Base-by-base conservation (phyloP, 2,329 filamentous ascomycete genomes). In the Aspergillus phoenicis region DNA sequence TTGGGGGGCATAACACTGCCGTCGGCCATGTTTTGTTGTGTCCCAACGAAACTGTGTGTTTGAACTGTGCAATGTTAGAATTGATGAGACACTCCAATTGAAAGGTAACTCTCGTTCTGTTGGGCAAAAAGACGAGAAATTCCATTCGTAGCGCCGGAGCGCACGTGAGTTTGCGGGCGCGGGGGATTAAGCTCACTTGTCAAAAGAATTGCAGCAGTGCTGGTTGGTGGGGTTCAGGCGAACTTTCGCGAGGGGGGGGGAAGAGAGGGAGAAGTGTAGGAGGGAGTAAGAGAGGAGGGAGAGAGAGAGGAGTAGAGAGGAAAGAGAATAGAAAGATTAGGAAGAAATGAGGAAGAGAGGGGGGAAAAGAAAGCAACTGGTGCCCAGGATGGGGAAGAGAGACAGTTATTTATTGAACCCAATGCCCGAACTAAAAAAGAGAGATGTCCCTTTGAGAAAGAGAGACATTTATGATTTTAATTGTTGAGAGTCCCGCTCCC, bases 21-120 rank as follows among this genome's bases (percentile, higher is more conserved):
- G 64, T 76, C 74, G 63, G 77, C 74, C 78, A 80, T 80, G 57
- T 60, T 70, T 36, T 64, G 62, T 30, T 30, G 54, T 58, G 51
- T 38, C 57, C 62, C 52, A 45, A 28, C 62, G n/a, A 49, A 59
- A 47, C 28, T 30, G 33, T 57, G 39, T n/a, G n/a, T 51, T 61
- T n/a, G 47, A 30, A 26, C 63, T 58, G 52, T 26, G 8, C 41
- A 13, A 24, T 20, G 41, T 45, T 8, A 45, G 17, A 38, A 52
- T 17, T 8, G 57, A 24, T 39, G 30, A 51, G 39, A 24, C 38
- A 48, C 5, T 36, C 20, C 17, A 54, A 17, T 56, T 15, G 5
- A 17, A 49, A 28, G 28, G 51, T 26, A 57, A 52, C 11, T 55
- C 17, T 38, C 10, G 13, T 13, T 26, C 20, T 33, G 17, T 48